Evolutionary conservation across 2,329 filamentous ascomycete species (phyloP), one percentile per base, ranked within the genome.

Genomic region (Hymenotorrendiella dingleyae): DNA sequence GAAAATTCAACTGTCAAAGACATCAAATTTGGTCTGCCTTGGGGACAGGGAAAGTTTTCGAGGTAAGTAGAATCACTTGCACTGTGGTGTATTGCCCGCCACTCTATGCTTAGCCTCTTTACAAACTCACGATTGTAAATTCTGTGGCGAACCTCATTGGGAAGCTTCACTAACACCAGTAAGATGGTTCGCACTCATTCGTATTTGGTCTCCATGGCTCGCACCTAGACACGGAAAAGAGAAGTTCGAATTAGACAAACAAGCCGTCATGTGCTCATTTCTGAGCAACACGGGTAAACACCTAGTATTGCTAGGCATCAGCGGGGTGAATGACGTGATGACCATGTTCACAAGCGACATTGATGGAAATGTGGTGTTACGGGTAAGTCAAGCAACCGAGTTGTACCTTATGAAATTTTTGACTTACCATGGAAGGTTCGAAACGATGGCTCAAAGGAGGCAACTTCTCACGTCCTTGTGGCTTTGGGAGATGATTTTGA

Each of bases 191-290:
- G 80, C 86, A 6, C 66, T 95, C 10, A 81, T 94, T 4, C 79
- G 89, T 14, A 70, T 86, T 3, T 93, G 82, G 79, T 76, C 74
- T 24, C 84, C 89, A 1, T 97, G 91, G 91, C 68, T 95, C 9
- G 87, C 84, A 6, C 91, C 91, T n/a, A 73, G 88, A 28, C 90
- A 96, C 61, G 90, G 90, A 10, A 80, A 76, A 48, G 64, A 68
- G 3, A 67, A 67, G 0, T 84, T 94, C 43, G 66, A 68, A 4
- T 68, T 90, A 4, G 83, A 88, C 47, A 86, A 89, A 54, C 86
- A 94, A 56, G 87, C 80, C 1, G 65, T 96, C 2, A 60, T 94
- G 14, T 80, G 82, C 45, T 86, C 86, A 0, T 95, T 96, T 54
- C 67, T 94, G 17, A 82, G 79, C 19, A 62, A 69, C 0, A 70